Evolutionary conservation across 106 monocot genomes (phyloP).

Genomic region (Dioscorea zingiberensis): DNA sequence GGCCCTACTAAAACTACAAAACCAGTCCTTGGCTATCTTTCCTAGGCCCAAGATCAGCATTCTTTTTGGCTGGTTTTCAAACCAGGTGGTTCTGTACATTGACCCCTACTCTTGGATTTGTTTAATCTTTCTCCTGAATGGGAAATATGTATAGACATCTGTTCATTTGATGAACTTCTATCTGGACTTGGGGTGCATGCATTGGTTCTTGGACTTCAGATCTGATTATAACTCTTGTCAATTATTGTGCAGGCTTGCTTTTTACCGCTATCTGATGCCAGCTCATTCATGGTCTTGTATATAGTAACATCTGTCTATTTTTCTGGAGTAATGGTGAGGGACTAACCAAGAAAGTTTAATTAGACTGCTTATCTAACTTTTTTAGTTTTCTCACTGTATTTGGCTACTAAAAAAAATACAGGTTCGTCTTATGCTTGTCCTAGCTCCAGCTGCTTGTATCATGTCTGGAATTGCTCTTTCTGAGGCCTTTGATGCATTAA

Average conservation of each 20-base stretch:
- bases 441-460: constrained; percentile 97
- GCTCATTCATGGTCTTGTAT: constrained; percentile 84
- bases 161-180: too few relatives aligned
- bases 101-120: too few relatives aligned
- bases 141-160: too few relatives aligned
- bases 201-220: too few relatives aligned
- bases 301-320: constrained; percentile 97
- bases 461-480: constrained; percentile 98
- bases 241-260: constrained; percentile 76
- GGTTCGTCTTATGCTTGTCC: constrained; percentile 99
- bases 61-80: too few relatives aligned
- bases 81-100: too few relatives aligned
- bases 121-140: too few relatives aligned
- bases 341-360: not conserved
- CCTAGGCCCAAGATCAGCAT: too few relatives aligned
- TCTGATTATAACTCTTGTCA: not conserved
- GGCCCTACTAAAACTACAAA: too few relatives aligned
- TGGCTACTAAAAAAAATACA: constrained; percentile 13
- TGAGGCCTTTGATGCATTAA: constrained; percentile 74
- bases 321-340: constrained; percentile 97
- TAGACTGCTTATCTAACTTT: not conserved
- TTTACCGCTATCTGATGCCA: constrained; percentile 94
- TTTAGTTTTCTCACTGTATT: constrained; percentile 1
- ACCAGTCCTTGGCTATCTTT: too few relatives aligned
- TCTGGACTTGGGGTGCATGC: too few relatives aligned